phyloP scores from a whole-genome alignment of 208 protist species.

The Trypanosoma mega region DNA sequence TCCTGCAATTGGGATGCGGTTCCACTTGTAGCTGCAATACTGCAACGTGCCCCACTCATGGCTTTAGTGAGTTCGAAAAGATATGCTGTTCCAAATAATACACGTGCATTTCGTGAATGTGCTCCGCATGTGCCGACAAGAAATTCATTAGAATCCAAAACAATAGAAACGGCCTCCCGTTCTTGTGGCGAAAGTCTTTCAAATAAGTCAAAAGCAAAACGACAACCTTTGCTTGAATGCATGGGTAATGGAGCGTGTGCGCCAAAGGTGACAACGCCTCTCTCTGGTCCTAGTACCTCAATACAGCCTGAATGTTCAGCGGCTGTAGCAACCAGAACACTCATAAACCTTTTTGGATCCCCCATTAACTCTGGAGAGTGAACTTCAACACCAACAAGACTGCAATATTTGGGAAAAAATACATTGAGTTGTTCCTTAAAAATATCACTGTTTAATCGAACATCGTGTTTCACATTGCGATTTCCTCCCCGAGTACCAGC shows the following conservation, averaged over 20 bases:
- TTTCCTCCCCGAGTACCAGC: constrained; percentile 6
- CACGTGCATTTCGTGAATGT: constrained; percentile 23
- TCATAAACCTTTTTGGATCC: constrained; percentile 5
- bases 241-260: constrained; percentile 58
- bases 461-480: constrained; percentile 29
- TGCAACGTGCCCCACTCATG: constrained; percentile 23
- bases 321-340: constrained; percentile 14
- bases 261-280: constrained; percentile 63
- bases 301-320: constrained; percentile 40
- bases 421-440: constrained; percentile 63
- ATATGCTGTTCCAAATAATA: constrained; percentile 14
- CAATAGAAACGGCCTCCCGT: constrained; percentile 42
- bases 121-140: constrained; percentile 60
- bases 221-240: constrained; percentile 53
- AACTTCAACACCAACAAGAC: constrained; percentile 58
- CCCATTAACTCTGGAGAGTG: constrained; percentile 15
- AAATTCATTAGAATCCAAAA: constrained; percentile 65
- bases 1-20: constrained; percentile 46
- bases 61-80: constrained; percentile 20
- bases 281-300: constrained; percentile 50
- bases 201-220: constrained; percentile 59
- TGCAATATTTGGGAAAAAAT: constrained; percentile 46
- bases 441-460: constrained; percentile 63
- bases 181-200: constrained; percentile 27
- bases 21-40: constrained; percentile 51